These are phyloP conservation scores for Chrysosphaeria jannelii DNA, from an alignment of 2,329 filamentous ascomycete genomes.

Conservation along the genomic window DNA sequence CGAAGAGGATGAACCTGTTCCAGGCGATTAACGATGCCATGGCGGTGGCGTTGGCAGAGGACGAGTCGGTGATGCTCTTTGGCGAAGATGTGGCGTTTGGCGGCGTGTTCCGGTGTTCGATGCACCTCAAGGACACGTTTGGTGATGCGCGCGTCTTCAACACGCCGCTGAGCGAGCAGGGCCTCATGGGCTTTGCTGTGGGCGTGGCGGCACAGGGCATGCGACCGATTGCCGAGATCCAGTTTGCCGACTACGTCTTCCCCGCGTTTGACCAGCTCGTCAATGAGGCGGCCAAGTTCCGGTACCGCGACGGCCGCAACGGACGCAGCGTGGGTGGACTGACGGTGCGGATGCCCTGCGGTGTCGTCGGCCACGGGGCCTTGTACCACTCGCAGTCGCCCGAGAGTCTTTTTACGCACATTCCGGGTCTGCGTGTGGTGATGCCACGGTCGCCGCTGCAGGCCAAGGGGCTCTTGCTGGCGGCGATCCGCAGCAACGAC, in stretches of 20 bases:
- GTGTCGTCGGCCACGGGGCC: conserved; percentile 67
- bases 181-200: conserved; percentile 79
- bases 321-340: conserved; percentile 40
- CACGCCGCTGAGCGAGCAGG: conserved; percentile 79
- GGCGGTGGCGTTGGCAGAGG: conserved; percentile 48
- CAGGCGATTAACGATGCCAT: conserved; percentile 82
- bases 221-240: conserved; percentile 78
- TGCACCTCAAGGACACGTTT: conserved; percentile 68
- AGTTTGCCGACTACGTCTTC: conserved; percentile 85
- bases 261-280: conserved; percentile 85
- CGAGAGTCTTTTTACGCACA: conserved; percentile 63
- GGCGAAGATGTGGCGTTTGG: conserved; percentile 95
- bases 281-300: conserved; percentile 71
- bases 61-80: conserved; percentile 71
- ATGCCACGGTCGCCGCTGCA: conserved; percentile 65
- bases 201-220: conserved; percentile 74
- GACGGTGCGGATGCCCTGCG: conserved; percentile 72
- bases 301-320: conserved; percentile 37
- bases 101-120: conserved; percentile 82
- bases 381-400: conserved; percentile 75
- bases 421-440: conserved; percentile 61
- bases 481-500: conserved; percentile 52
- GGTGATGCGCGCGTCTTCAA: conserved; percentile 83
- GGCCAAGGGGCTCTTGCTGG: conserved; percentile 60
- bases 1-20: conserved; percentile 76